A percentile compares a stretch with the other conserved stretches of the same genome.
Conservation (phyloP, 768 basidiomycete genomes). For the Lactifluus piperatus region DNA sequence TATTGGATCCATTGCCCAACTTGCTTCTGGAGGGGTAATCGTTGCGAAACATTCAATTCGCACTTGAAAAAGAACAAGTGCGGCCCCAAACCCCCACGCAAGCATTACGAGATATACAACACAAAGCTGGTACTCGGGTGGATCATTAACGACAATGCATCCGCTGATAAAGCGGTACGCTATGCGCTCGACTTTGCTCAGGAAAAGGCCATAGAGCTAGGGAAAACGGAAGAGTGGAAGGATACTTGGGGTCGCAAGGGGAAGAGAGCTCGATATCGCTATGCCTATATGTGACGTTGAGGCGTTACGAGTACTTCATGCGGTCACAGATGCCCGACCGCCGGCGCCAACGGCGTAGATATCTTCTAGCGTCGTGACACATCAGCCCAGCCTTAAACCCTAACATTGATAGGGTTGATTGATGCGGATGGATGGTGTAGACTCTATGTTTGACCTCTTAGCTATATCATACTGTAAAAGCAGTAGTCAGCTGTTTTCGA, state of each 20-base stretch:
- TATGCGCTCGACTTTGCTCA: not conserved
- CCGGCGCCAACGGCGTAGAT: no score
- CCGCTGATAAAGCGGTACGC: not conserved
- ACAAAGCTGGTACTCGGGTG: not conserved
- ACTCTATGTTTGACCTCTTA: not conserved
- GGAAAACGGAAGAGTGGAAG: not conserved
- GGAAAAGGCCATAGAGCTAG: not conserved
- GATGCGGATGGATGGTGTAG: not conserved
- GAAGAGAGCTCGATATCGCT: not conserved
- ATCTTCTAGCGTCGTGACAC: no score
- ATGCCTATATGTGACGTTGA: not conserved
- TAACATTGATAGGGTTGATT: not conserved
- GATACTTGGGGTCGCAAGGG: not conserved
- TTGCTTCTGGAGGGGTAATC: not conserved
- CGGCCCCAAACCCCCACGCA: not conserved
- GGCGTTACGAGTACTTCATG: not conserved
- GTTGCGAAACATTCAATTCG: not conserved
- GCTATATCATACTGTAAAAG: not conserved
- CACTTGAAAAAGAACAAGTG: not conserved
- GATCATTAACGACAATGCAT: not conserved
- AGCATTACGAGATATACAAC: not conserved
- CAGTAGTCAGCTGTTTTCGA: not conserved
- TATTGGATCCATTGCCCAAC: not conserved
- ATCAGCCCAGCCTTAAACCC: no score
- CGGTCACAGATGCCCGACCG: not conserved